Base-by-base conservation (phyloP, 345 rosid species). In the Rhizophora apiculata region DNA sequence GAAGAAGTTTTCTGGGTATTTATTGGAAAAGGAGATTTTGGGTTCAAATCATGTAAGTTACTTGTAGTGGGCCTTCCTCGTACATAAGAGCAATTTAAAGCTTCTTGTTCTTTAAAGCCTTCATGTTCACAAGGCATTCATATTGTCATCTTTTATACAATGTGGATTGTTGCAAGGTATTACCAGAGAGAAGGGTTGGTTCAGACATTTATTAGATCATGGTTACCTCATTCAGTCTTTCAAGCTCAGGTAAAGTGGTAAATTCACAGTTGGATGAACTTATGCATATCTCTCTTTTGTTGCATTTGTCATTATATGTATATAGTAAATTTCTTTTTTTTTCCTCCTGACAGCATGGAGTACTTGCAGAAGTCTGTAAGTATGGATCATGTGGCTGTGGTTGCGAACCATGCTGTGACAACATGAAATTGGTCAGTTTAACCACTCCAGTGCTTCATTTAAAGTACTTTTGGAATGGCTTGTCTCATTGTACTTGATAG, bases 111-210 rank as follows among this genome's bases (percentile, higher is more conserved):
- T 65, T 71, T 32, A 60, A 67, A 64, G 62, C 46, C 63, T 77
- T 65, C 56, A 34, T 11, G 24, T 55, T 63, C 55, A 60, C 48
- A 65, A 70, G 39, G 46, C 70, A 10, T 20, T 64, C 53, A 24
- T 68, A 6, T 72, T 56, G 48, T 58, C 61, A 55, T 69, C 68
- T 73, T 55, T 82, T 79, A 81, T 68, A 74, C 82, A 56, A 79
- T 72, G 65, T 77, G 76, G 74, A 77, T 78, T 76, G 71, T 82
- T 79, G 64, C 72, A 85, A 85, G 86, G 79, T 82, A 74, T 79
- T 74, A 29, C 63, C 89, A 95, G 99, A 82, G 70, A 76, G 86
- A 87, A 82, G 96, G 96, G 62, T 67, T 92, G 63, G 86, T 77
- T 71, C 86, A 89, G 81, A 72, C 74, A 72, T 92, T 87, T 82